phyloP scores from a whole-genome alignment of 768 basidiomycete genomes.

The Calocera viscosa region DNA sequence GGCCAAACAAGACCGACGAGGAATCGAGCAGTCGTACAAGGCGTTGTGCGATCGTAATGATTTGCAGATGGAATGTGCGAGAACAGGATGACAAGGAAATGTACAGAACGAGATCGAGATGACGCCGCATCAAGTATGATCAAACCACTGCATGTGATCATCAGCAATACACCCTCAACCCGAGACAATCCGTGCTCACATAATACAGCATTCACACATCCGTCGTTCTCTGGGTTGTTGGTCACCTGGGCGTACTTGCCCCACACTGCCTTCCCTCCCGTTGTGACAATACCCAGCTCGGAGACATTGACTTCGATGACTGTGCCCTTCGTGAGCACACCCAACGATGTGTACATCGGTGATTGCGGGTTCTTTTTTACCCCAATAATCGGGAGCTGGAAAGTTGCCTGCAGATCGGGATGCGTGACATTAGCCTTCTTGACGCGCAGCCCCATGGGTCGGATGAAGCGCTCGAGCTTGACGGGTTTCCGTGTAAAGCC shows the following conservation, averaged over 20 bases:
- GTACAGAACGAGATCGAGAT: not conserved
- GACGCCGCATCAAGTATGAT: not conserved
- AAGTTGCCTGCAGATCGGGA: constrained; percentile 95
- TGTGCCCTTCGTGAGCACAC: constrained; percentile 96
- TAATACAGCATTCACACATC: constrained; percentile 89
- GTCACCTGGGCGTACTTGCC: constrained; percentile 41
- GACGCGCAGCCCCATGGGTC: constrained; percentile 94
- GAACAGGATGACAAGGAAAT: not conserved
- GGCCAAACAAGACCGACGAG: not conserved
- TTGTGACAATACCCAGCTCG: constrained; percentile 92
- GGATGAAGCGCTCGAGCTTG: constrained; percentile 95
- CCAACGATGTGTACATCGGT: constrained; percentile 92
- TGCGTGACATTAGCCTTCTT: constrained; percentile 99
- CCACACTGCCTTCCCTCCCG: constrained; percentile 69
- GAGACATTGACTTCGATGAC: constrained; percentile 99
- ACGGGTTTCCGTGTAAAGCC: constrained; percentile 97
- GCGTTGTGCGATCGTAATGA: not conserved
- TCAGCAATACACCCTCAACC: not conserved
- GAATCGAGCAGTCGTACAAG: too few species aligned
- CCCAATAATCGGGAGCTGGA: constrained; percentile 92
- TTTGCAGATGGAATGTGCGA: not conserved
- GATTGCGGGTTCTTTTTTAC: constrained; percentile 99
- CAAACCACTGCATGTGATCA: not conserved
- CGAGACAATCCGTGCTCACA: constrained; percentile 39
- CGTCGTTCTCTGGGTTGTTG: constrained; percentile 63